Evolutionary conservation across 164 flowering plant species (phyloP).

Genomic region (Berberis vulgaris): DNA sequence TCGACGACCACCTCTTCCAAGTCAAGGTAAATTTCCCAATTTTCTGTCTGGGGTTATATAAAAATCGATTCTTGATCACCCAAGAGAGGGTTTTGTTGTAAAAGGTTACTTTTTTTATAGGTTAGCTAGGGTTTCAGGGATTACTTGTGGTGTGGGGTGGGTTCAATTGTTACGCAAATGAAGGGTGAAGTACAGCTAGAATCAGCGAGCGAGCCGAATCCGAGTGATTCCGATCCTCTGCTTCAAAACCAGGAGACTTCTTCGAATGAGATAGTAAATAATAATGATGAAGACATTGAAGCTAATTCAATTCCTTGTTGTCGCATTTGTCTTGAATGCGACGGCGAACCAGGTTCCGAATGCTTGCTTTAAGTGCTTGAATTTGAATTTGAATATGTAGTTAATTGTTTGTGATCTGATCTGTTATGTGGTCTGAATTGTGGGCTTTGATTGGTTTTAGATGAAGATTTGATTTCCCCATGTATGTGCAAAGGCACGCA

Average conservation of each 20-base stretch:
- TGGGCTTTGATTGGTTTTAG: slow-evolving; percentile 24
- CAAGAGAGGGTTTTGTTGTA: too few relatives aligned
- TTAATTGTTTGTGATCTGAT: neutral
- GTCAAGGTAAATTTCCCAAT: too few relatives aligned
- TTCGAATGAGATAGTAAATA: slow-evolving; percentile 24
- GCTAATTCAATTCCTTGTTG: slow-evolving; percentile 54
- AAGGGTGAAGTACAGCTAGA: slow-evolving; percentile 47
- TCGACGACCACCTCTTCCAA: too few relatives aligned
- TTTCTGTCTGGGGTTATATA: too few relatives aligned
- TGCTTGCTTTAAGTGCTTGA: neutral
- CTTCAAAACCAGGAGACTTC: slow-evolving; percentile 23
- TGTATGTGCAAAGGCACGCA: slow-evolving; percentile 99
- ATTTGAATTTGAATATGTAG: neutral
- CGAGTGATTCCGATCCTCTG: slow-evolving; percentile 52
- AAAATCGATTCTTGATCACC: too few relatives aligned
- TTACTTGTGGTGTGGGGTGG: too few relatives aligned
- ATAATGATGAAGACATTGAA: slow-evolving; percentile 45
- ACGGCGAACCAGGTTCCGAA: slow-evolving; percentile 47
- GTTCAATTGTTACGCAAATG: slow-evolving; percentile 14
- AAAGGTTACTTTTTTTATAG: too few relatives aligned
- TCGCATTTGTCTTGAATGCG: slow-evolving; percentile 85
- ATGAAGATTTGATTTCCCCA: slow-evolving; percentile 78
- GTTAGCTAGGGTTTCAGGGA: too few relatives aligned
- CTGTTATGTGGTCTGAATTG: neutral
- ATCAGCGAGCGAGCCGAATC: slow-evolving; percentile 16